phyloP scores from a whole-genome alignment of 2,329 filamentous ascomycete genomes.

The Arthroderma sp. region DNA sequence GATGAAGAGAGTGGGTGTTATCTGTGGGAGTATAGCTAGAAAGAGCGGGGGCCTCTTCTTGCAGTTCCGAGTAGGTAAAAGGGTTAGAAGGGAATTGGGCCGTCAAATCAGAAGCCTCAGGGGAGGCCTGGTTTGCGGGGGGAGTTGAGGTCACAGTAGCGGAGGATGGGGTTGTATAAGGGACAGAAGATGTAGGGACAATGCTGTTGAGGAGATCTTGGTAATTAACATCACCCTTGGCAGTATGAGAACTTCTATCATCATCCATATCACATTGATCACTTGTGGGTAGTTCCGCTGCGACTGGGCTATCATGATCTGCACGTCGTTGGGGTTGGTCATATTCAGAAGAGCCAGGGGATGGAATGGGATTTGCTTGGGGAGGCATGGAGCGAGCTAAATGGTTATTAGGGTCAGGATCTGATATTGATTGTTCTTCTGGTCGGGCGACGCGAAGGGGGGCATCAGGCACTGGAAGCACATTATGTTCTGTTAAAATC shows the following conservation, averaged over 20 bases:
- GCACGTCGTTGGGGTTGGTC: neutral
- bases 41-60: conserved; percentile 29
- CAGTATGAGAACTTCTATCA: conserved; percentile 12
- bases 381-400: neutral
- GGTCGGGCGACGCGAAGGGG: neutral
- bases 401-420: neutral
- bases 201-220: conserved; percentile 38
- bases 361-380: neutral
- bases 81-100: conserved; percentile 26
- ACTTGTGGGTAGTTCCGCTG: neutral
- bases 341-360: neutral
- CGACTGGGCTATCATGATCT: neutral
- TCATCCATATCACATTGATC: conserved; percentile 13
- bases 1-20: conserved; percentile 20
- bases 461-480: conserved; percentile 1
- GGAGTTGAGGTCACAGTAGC: conserved; percentile 14
- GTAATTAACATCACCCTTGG: conserved; percentile 33
- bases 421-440: neutral
- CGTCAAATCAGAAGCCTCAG: conserved; percentile 20
- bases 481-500: neutral
- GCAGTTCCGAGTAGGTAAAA: conserved; percentile 33
- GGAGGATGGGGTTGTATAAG: conserved; percentile 15
- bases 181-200: conserved; percentile 21
- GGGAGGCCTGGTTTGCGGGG: conserved; percentile 18
- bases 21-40: conserved; percentile 26